Evolutionary conservation across 2,329 filamentous ascomycete species (phyloP), one percentile per base, ranked within the genome.

Genomic region (Nemania sp.): DNA sequence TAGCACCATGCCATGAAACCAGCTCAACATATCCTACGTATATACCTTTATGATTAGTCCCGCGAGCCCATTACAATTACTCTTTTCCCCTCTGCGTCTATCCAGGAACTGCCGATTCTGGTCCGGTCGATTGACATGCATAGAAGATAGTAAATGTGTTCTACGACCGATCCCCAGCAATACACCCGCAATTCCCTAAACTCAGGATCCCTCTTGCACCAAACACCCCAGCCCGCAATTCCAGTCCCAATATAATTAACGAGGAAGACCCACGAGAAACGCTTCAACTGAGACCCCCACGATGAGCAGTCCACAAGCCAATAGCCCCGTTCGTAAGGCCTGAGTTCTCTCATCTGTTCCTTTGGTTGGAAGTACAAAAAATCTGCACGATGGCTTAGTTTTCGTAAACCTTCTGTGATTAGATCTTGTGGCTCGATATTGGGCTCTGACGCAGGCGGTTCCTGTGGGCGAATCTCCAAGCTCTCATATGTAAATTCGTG

Each of bases 111-210:
- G 0, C 86, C 86, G 18, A 94, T 79, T 68, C 84, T 84, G n/a
- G n/a, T n/a, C 35, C 90, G 85, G 64, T 87, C 84, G 73, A 90
- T 95, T 0, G 89, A 91, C 15, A 94, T 80, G 76, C 92, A 95
- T 0, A 97, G 79, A 45, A 94, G 78, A 3, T 96, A 79, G 77
- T 93, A 97, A 38, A 93, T 84, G 74, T 97, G 90, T 62, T 88
- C 86, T 0, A 88, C 88, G 0, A 93, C 82, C 69, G 90, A 87
- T 0, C 92, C 94, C 90, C 92, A 97, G 75, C 92, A 93, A 76
- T 92, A 96, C 1, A 95, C 78, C 38, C 89, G 86, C 1, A 97
- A 78, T 64, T 83, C 80, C 11, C 76, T 79, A 72, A 81, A 85
- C 3, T 73, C 76, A 26, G 74, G 73, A 55, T 84, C 82, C 27